Evolutionary conservation across 1,284 basidiomycete species (phyloP), one percentile per base, ranked within the genome.

Genomic region (Tylopilus orsonianus): DNA sequence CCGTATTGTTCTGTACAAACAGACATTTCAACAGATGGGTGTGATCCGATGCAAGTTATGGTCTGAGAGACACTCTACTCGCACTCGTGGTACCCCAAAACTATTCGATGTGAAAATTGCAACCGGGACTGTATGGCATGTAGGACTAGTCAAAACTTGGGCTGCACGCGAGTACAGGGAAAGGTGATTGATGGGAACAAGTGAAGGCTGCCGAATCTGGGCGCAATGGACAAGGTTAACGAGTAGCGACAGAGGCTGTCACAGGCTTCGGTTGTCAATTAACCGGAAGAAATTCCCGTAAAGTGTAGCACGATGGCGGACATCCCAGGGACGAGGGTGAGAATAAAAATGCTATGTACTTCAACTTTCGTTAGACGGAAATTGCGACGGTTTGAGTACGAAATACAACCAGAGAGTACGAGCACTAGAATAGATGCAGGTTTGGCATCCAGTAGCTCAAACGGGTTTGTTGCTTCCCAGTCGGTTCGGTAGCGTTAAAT

Each of bases 401-500:
- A 37, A 19, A 53, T 27, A 7, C 18, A 23, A 27, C 50, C 39
- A 40, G 40, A 35, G 16, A 20, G n/a, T 5, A 32, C 12, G 39
- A 20, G 38, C 18, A 40, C 51, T 39, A 23, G 33, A n/a, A n/a
- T n/a, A 37, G 8, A 50, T 44, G 23, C 16, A 8, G 24, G 16
- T 5, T 24, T 19, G 18, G 48, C 35, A 19, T 14, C 10, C 23
- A n/a, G 22, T 22, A 14, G n/a, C 32, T 16, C 35, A 35, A 34
- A 12, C 22, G 18, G 8, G 16, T 26, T 33, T 13, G 20, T 20
- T 19, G 18, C 30, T 59, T 54, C 44, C 44, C 24, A 37, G 32
- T 30, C 33, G 24, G 14, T 26, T 29, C 32, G 27, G 23, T 29
- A 42, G 37, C 12, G 26, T 13, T 55, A n/a, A n/a, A n/a, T n/a